Percentiles rank a stretch among this genome's conserved stretches.
Conservation (phyloP, 164 flowering plant species). For the Umbilicus rupestris region DNA sequence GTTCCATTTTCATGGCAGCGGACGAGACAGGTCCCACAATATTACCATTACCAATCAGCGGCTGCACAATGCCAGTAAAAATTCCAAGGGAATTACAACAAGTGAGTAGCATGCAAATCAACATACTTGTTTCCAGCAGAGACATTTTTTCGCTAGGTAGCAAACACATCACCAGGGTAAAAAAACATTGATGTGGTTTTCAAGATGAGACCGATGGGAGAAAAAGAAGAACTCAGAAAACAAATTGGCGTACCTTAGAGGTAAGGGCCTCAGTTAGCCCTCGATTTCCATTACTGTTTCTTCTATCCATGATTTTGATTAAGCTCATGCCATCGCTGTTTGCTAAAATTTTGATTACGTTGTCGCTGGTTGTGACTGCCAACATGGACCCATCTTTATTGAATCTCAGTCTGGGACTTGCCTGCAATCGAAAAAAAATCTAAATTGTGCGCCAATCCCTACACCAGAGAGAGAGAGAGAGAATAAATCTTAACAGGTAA, state of each 20-base stretch:
- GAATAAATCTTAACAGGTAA: slow-evolving; percentile 49
- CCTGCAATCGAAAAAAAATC: neutral
- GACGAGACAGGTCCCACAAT: neutral
- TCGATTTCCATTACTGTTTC: slow-evolving; percentile 38
- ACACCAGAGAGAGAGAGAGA: neutral
- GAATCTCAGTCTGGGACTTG: slow-evolving; percentile 69
- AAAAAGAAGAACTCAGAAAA: neutral
- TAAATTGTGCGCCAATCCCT: neutral
- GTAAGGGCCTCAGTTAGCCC: slow-evolving; percentile 36
- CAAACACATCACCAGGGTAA: neutral
- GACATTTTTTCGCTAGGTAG: too few relatives aligned
- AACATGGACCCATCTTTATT: slow-evolving; percentile 86
- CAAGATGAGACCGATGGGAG: neutral
- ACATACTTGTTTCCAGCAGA: too few relatives aligned
- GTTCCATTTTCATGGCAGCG: neutral
- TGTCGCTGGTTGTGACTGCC: slow-evolving; percentile 74
- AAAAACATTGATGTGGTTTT: neutral
- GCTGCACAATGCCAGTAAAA: neutral
- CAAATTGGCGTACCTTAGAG: neutral
- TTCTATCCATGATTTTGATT: slow-evolving; percentile 47
- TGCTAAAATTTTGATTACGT: slow-evolving; percentile 85
- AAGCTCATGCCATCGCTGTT: slow-evolving; percentile 56
- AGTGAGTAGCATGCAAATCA: too few relatives aligned
- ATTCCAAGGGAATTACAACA: too few relatives aligned
- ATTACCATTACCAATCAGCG: neutral